Evolutionary conservation across 805 yeast species (phyloP), one percentile per base, ranked within the genome.

Genomic region (Jamesozyma hellenica): DNA sequence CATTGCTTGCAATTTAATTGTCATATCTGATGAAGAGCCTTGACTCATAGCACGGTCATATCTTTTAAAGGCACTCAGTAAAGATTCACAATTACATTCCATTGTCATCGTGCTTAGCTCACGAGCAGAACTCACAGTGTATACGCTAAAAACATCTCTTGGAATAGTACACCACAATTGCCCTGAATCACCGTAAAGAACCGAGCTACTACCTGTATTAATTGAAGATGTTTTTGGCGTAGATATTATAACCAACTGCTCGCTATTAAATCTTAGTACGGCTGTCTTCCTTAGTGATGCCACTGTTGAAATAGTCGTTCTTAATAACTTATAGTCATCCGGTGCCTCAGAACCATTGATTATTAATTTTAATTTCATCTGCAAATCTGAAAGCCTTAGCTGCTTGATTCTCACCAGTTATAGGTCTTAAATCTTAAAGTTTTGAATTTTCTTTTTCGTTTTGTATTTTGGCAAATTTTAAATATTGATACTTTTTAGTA

Each of bases 81-180:
- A 39, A 1, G 58, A 47, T n/a, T 54, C 61, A 42, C 62, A 55
- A 29, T 51, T 55, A 42, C 48, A 52, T 28, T 58, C 63, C 60
- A 60, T 54, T 0, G 61, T 44, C 4, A 60, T 51, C 1, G 58
- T 50, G 36, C 48, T 51, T 10, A 44, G 38, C 16, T 54, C 61
- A 11, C 61, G 50, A 15, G 48, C 52, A 6, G 61, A 52, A 25
- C 41, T 42, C 2, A 60, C 58, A 3, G 42, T 41, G 35, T 58
- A 60, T 4, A 44, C 37, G 21, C 47, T 46, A 34, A 60, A 60
- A 4, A 55, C 56, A 47, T 57, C 61, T 9, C 38, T 38, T 2
- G 62, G 62, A 8, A 57, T 52, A 9, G 60, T 52, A 34, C 63
- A 58, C 63, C 63, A 57, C 27, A 57, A 40, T 35, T 57, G 61